Conservation (phyloP, 2,329 filamentous ascomycete species). For the Fusarium anguioides region DNA sequence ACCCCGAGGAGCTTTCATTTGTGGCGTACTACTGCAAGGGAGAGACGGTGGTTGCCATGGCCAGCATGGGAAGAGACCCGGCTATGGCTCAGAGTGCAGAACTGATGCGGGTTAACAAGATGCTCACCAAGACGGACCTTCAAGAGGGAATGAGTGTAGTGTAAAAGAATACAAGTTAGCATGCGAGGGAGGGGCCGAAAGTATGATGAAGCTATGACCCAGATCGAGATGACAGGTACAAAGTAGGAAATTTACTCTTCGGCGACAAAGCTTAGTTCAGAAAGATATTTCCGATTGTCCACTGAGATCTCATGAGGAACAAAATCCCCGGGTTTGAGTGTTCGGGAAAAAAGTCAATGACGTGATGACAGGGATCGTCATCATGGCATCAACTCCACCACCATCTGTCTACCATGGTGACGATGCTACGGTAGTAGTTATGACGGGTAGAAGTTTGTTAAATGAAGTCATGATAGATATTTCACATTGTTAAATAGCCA, state of each 20-base stretch:
- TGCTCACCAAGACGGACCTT: conserved; percentile 85
- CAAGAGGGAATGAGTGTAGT: conserved; percentile 68
- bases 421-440: conserved; percentile 2
- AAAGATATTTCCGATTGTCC: conserved; percentile 4
- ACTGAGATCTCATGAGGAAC: conserved; percentile 2
- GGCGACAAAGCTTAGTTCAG: conserved; percentile 6
- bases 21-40: conserved; percentile 89
- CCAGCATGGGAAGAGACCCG: conserved; percentile 90
- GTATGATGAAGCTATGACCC: conserved; percentile 10
- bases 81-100: conserved; percentile 84
- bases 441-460: conserved; percentile 5
- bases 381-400: conserved; percentile 30
- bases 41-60: conserved; percentile 88
- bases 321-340: background rate
- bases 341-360: conserved; percentile 37
- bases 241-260: conserved; percentile 23
- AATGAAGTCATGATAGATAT: conserved; percentile 19
- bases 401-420: conserved; percentile 24
- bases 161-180: conserved; percentile 44
- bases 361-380: conserved; percentile 35
- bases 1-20: conserved; percentile 82
- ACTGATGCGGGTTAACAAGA: conserved; percentile 83
- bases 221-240: conserved; percentile 30
- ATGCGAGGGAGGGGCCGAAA: background rate
- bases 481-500: conserved; percentile 12